phyloP scores from a whole-genome alignment of 257 asterid species.

The Prunella vulgaris region DNA sequence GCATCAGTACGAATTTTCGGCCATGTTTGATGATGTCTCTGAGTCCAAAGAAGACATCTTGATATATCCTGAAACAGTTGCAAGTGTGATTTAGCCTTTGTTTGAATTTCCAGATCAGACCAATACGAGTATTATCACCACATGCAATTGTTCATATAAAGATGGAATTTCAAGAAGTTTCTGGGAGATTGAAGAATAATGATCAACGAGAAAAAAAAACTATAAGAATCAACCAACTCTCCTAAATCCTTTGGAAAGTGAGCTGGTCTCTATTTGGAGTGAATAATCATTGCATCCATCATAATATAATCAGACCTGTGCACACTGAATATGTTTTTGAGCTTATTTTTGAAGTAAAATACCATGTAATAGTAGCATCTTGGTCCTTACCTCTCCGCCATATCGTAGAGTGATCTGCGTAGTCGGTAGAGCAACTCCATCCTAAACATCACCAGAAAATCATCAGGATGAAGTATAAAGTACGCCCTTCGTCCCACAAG shows the following conservation, averaged over 20 bases:
- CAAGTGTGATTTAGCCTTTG: neutral
- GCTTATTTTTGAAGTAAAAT: neutral
- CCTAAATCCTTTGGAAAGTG: neutral
- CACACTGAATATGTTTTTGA: slow-evolving; percentile 2
- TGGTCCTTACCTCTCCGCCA: slow-evolving; percentile 90
- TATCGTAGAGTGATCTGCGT: slow-evolving; percentile 76
- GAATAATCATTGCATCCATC: neutral
- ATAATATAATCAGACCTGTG: neutral
- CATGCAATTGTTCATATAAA: slow-evolving; percentile 3
- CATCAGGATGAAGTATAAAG: slow-evolving; percentile 18
- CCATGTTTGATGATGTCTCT: slow-evolving; percentile 98
- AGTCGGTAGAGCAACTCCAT: slow-evolving; percentile 76
- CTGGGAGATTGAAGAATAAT: neutral
- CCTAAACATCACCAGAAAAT: slow-evolving; percentile 54
- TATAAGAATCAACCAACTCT: slow-evolving; percentile 12
- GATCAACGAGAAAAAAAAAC: neutral
- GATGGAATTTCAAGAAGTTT: slow-evolving; percentile 12
- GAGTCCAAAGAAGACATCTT: slow-evolving; percentile 98
- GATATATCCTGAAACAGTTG: slow-evolving; percentile 74
- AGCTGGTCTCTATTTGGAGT: neutral
- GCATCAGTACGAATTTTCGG: slow-evolving; percentile 94
- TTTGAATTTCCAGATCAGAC: slow-evolving; percentile 1
- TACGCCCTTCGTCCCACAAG: no score
- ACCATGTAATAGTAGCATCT: slow-evolving; percentile 13
- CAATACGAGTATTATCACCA: neutral